These are phyloP conservation scores for Barnettozyma hawaiiensis DNA, from an alignment of 1,139 yeast genomes.

Conservation along the genomic window DNA sequence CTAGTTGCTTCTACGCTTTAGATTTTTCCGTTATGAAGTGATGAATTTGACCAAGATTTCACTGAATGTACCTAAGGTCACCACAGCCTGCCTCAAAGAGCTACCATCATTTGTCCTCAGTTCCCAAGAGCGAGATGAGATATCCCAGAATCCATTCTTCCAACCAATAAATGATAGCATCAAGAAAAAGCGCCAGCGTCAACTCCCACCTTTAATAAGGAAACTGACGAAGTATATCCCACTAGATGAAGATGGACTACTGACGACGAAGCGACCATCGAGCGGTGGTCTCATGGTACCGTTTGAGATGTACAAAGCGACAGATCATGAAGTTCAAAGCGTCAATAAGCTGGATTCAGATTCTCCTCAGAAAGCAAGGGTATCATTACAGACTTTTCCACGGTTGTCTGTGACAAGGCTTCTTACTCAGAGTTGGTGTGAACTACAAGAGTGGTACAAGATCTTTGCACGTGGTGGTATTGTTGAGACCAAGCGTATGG, in stretches of 20 bases:
- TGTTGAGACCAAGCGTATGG: slow-evolving; percentile 33
- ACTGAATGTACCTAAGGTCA: slow-evolving; percentile 1
- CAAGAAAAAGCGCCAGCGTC: neutral
- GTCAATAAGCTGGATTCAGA: neutral
- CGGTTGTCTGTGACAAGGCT: slow-evolving; percentile 44
- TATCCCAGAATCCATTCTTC: slow-evolving; percentile 4
- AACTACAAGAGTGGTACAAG: slow-evolving; percentile 40
- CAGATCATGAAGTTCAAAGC: neutral
- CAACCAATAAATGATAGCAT: neutral
- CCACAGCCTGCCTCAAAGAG: neutral
- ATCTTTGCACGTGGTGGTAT: slow-evolving; percentile 36
- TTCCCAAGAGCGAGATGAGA: neutral
- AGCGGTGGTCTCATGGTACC: slow-evolving; percentile 5
- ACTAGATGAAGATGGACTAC: neutral
- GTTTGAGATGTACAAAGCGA: slow-evolving; percentile 6
- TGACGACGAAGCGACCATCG: neutral
- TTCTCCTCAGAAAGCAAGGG: neutral
- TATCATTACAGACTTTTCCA: slow-evolving; percentile 23
- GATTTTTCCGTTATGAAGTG: neutral
- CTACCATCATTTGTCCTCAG: slow-evolving; percentile 5
- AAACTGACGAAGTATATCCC: neutral
- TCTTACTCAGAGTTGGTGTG: slow-evolving; percentile 48
- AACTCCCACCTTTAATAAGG: neutral
- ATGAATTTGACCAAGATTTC: slow-evolving; percentile 4
- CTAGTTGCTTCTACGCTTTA: too few species aligned